A percentile compares a stretch with the other conserved stretches of the same genome.
These are phyloP conservation scores for Royoungia palumana DNA, from an alignment of 768 basidiomycete genomes.

Conservation along the genomic window DNA sequence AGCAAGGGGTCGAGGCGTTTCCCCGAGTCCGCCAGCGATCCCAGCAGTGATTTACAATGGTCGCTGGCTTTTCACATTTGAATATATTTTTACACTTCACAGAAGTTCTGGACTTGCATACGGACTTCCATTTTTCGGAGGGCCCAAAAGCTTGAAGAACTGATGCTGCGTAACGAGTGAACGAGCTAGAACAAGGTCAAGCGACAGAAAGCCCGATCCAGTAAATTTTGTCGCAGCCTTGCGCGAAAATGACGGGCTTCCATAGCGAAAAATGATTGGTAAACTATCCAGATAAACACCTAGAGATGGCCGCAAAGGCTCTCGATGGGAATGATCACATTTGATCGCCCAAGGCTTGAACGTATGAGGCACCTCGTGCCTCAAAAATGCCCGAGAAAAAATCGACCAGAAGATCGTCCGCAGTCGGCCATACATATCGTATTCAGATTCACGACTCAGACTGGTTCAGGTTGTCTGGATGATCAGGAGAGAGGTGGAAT, in stretches of 20 bases:
- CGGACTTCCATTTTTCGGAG: conserved; percentile 3
- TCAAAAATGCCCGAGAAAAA: neutral
- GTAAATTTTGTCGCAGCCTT: neutral
- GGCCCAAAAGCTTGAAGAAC: too few species aligned
- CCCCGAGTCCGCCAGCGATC: neutral
- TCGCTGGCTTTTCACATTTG: neutral
- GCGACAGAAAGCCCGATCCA: neutral
- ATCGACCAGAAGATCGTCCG: neutral
- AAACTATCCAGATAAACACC: neutral
- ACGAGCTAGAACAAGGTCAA: neutral
- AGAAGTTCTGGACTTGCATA: neutral
- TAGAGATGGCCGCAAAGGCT: neutral
- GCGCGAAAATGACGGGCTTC: neutral
- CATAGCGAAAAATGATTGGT: neutral
- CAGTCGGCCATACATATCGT: neutral
- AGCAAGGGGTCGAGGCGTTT: neutral
- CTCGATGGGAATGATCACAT: neutral
- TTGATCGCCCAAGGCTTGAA: neutral
- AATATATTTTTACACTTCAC: neutral
- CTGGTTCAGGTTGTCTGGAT: neutral
- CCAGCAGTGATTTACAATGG: neutral
- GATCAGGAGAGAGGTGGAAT: conserved; percentile 4
- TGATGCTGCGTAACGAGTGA: neutral
- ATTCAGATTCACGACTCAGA: neutral
- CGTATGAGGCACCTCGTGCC: neutral